These are phyloP conservation scores for Teunomyces funiuensis DNA, from an alignment of 805 yeast genomes.

Conservation along the genomic window DNA sequence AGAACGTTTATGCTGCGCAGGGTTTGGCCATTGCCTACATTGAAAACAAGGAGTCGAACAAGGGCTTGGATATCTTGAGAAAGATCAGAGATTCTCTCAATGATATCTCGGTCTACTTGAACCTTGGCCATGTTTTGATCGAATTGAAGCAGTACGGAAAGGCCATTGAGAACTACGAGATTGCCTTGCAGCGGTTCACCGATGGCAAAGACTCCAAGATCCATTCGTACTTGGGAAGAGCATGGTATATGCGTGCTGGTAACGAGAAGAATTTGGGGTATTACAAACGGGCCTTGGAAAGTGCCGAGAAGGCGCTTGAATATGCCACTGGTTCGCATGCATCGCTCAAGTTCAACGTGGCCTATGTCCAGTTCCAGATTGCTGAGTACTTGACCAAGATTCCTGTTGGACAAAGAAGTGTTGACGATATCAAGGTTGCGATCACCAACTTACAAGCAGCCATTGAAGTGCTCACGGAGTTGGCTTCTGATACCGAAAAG, in stretches of 20 bases:
- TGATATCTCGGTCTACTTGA: slow-evolving; percentile 79
- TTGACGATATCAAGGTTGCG: slow-evolving; percentile 60
- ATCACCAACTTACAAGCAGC: slow-evolving; percentile 61
- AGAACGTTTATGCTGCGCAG: slow-evolving; percentile 94
- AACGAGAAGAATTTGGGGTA: slow-evolving; percentile 64
- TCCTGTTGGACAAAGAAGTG: slow-evolving; percentile 54
- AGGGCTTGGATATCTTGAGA: slow-evolving; percentile 83
- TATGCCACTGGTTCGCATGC: slow-evolving; percentile 26
- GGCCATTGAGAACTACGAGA: slow-evolving; percentile 85
- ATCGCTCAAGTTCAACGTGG: slow-evolving; percentile 70
- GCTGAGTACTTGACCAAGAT: slow-evolving; percentile 78
- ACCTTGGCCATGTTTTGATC: slow-evolving; percentile 81
- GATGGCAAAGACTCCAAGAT: slow-evolving; percentile 64
- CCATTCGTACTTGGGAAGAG: slow-evolving; percentile 74
- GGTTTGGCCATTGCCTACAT: slow-evolving; percentile 93
- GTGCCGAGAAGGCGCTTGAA: slow-evolving; percentile 56
- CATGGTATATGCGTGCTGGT: slow-evolving; percentile 81
- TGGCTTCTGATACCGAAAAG: slow-evolving; percentile 51
- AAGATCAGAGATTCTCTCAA: slow-evolving; percentile 87
- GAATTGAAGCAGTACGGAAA: slow-evolving; percentile 81
- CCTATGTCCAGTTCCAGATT: slow-evolving; percentile 79
- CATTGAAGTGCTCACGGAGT: slow-evolving; percentile 53
- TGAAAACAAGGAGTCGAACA: slow-evolving; percentile 69
- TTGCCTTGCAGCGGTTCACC: slow-evolving; percentile 68
- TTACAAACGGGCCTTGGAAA: slow-evolving; percentile 60